Evolutionary conservation across 805 yeast species (phyloP).

Genomic region (Metschnikowia colocasiae): DNA sequence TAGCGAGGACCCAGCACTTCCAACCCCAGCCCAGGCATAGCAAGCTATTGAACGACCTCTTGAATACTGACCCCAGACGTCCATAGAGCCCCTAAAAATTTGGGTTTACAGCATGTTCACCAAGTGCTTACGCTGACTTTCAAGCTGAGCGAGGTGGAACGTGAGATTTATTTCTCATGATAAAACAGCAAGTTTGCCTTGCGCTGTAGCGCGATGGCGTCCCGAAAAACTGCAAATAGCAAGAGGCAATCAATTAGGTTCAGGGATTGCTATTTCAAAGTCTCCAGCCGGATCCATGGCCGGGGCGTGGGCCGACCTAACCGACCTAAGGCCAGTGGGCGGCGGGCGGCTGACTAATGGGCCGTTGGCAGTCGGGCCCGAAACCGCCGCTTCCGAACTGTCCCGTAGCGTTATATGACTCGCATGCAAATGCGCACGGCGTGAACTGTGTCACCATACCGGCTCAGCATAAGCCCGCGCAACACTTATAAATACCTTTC

Average conservation of each 20-base stretch:
- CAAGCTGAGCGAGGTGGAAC: neutral
- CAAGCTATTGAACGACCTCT: too few species aligned
- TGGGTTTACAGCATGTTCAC: too few species aligned
- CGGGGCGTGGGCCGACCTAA: too few species aligned
- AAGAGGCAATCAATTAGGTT: neutral
- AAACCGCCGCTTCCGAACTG: constrained; percentile 3
- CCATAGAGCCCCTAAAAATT: too few species aligned
- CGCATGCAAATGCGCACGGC: constrained; percentile 7
- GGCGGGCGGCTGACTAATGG: neutral
- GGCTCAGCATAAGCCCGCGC: constrained; percentile 1
- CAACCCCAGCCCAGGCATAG: too few species aligned
- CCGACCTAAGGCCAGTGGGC: too few species aligned
- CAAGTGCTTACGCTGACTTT: too few species aligned
- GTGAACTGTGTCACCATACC: neutral
- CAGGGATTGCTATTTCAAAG: too few species aligned
- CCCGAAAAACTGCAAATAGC: neutral
- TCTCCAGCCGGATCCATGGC: too few species aligned
- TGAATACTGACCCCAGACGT: too few species aligned
- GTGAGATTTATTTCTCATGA: neutral
- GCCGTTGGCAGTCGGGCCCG: neutral
- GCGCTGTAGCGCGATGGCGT: neutral
- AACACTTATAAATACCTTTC: constrained; percentile 1
- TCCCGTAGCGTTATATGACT: constrained; percentile 4
- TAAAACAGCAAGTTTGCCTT: neutral
- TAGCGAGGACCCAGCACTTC: neutral